Conservation (phyloP, 2,329 filamentous ascomycete species). For the Fusarium sp. region DNA sequence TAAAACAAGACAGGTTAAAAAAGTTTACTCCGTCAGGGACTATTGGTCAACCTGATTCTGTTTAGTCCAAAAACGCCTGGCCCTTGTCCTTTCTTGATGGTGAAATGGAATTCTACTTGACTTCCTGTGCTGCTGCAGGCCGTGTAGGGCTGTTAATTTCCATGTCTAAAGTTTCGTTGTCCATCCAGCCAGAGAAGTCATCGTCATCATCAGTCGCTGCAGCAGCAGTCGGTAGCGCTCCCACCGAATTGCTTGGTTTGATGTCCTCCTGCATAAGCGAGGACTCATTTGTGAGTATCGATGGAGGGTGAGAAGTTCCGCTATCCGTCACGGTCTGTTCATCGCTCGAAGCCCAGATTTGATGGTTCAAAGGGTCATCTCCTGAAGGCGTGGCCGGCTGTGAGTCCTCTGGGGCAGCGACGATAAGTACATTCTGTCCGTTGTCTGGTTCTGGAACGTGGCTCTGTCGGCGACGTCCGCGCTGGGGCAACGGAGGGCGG, state of each 20-base stretch:
- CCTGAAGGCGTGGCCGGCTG: constrained; percentile 64
- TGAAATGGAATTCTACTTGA: constrained; percentile 31
- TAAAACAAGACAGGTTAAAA: constrained; percentile 3
- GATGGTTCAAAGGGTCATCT: constrained; percentile 47
- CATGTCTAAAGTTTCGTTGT: constrained; percentile 47
- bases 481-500: constrained; percentile 50
- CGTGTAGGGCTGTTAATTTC: constrained; percentile 36
- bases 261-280: constrained; percentile 24
- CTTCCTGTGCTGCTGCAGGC: constrained; percentile 33
- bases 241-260: constrained; percentile 6
- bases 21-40: constrained; percentile 14
- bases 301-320: constrained; percentile 26
- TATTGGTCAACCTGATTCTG: constrained; percentile 18
- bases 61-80: constrained; percentile 32
- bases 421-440: constrained; percentile 69
- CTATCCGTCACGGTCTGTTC: constrained; percentile 30
- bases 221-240: constrained; percentile 33
- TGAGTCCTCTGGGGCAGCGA: constrained; percentile 73
- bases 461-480: constrained; percentile 52
- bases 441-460: constrained; percentile 51
- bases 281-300: constrained; percentile 14
- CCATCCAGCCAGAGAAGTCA: constrained; percentile 53
- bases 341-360: constrained; percentile 33
- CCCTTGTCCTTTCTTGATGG: constrained; percentile 10
- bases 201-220: constrained; percentile 47